A percentile compares a stretch with the other conserved stretches of the same genome.
These are phyloP conservation scores for Cyphellophora europaea DNA, from an alignment of 2,329 filamentous ascomycete genomes.

Conservation along the genomic window DNA sequence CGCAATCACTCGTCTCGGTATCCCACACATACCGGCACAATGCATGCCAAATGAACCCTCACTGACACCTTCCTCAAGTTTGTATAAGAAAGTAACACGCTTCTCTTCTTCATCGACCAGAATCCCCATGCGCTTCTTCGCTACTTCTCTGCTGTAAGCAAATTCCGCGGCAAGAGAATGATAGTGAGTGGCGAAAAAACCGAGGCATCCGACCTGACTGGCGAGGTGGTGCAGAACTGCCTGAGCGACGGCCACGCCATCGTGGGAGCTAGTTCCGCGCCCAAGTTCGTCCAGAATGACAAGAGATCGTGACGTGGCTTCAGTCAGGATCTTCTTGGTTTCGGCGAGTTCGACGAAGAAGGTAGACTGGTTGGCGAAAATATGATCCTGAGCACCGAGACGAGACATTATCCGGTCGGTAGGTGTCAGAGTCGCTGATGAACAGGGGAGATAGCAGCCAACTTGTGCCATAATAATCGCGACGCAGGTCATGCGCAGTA, in stretches of 20 bases:
- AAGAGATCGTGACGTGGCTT: slow-evolving; percentile 85
- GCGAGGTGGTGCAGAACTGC: slow-evolving; percentile 95
- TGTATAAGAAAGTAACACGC: slow-evolving; percentile 94
- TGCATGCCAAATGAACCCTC: slow-evolving; percentile 99
- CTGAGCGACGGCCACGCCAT: slow-evolving; percentile 92
- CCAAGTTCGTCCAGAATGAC: slow-evolving; percentile 96
- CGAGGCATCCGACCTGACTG: slow-evolving; percentile 82
- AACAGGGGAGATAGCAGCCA: slow-evolving; percentile 82
- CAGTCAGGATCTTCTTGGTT: slow-evolving; percentile 93
- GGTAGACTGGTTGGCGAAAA: slow-evolving; percentile 93
- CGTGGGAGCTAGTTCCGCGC: slow-evolving; percentile 88
- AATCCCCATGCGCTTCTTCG: slow-evolving; percentile 84
- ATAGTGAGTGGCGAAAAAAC: slow-evolving; percentile 97
- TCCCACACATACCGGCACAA: slow-evolving; percentile 96
- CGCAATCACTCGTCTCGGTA: slow-evolving; percentile 71
- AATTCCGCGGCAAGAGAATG: slow-evolving; percentile 91
- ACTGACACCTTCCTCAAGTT: slow-evolving; percentile 83
- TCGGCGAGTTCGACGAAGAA: slow-evolving; percentile 97
- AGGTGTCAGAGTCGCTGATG: slow-evolving; percentile 73
- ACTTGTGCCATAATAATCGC: slow-evolving; percentile 97
- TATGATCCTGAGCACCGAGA: slow-evolving; percentile 95
- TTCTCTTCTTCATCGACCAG: slow-evolving; percentile 76
- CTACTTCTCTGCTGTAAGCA: slow-evolving; percentile 76
- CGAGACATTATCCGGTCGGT: slow-evolving; percentile 98
- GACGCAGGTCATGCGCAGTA: slow-evolving; percentile 92